Base-by-base conservation (phyloP, 2,329 filamentous ascomycete species). In the Ophiostoma ulmi region DNA sequence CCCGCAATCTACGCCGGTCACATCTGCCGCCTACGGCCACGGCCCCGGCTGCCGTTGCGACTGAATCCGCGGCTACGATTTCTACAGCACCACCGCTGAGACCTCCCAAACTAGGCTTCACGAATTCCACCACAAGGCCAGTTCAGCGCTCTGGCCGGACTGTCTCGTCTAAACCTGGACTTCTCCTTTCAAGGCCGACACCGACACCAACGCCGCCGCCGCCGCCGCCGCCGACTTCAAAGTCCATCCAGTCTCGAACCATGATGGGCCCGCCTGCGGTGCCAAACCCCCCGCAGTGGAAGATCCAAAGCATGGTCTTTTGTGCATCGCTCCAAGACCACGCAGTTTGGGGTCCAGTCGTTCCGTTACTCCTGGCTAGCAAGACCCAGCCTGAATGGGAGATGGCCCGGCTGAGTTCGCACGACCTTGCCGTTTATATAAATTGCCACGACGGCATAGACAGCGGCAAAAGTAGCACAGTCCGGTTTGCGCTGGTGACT, bases 341-440 rank as follows among this genome's bases (percentile, higher is more conserved):
- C 36, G 73, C 76, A 6, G 76, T 77, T 38, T 84, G 81, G 81
- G 75, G 76, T 4, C 48, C 77, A 0, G 76, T 74, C 0, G 75
- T 79, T 1, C 70, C 77, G 2, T 68, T 83, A 3, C 75, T 82
- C 26, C 73, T 76, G 20, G 71, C 73, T 6, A 72, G 72, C 17
- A 68, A 67, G 8, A 4, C 74, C 1, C 67, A 81, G 26, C 75
- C 77, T 20, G 69, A 72, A 5, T 74, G 75, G 64, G 68, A 72
- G 20, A 72, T 70, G 48, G 71, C 73, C 2, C 67, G 55, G 6
- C 72, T 74, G 0, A 67, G 77, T 20, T 80, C 78, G 1, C 81
- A 85, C 72, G 85, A 86, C 73, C 74, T 85, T 39, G 81, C 81
- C 17, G 77, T 86, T 52, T 77, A 77, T 4, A 70, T 83, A 11